phyloP scores from a whole-genome alignment of 495 filamentous ascomycete species.

The Elasticomyces elasticus region DNA sequence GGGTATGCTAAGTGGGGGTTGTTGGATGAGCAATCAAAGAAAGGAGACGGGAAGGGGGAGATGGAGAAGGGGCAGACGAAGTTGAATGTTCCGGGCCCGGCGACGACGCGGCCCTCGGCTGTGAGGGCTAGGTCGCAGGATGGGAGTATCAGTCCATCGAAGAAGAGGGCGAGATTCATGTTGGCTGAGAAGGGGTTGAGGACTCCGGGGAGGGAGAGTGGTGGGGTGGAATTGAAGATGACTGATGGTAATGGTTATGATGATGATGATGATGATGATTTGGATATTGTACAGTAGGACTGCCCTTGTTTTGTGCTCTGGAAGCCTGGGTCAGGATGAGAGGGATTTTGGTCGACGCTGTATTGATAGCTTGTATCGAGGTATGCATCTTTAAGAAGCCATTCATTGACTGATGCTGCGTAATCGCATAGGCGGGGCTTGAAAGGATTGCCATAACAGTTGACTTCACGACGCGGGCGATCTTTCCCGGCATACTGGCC shows the following conservation, averaged over 20 bases:
- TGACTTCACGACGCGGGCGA: no score
- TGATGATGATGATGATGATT: slow-evolving; percentile 30
- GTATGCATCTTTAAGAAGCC: no score
- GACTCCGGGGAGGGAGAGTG: slow-evolving; percentile 34
- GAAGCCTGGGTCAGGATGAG: no score
- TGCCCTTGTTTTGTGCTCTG: no score
- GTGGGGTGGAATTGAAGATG: slow-evolving; percentile 10
- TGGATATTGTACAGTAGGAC: slow-evolving; percentile 32
- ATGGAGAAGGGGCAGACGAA: slow-evolving; percentile 19
- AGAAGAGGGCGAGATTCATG: slow-evolving; percentile 34
- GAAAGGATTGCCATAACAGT: no score
- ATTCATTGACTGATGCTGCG: no score
- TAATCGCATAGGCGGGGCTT: no score
- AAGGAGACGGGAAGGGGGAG: not conserved
- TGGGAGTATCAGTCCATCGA: slow-evolving; percentile 20
- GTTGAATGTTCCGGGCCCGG: slow-evolving; percentile 4
- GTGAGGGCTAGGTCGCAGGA: slow-evolving; percentile 4
- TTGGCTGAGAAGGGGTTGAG: slow-evolving; percentile 34
- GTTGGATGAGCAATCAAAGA: not conserved
- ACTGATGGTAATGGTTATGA: slow-evolving; percentile 10
- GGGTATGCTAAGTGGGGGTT: slow-evolving; percentile 28
- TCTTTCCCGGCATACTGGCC: no score
- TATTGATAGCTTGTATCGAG: no score
- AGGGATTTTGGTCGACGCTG: no score
- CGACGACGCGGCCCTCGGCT: not conserved